Evolutionary conservation across 2,329 filamentous ascomycete genomes (phyloP), one percentile per base, ranked within the genome.

Genomic region (Calonectria ilicicola): DNA sequence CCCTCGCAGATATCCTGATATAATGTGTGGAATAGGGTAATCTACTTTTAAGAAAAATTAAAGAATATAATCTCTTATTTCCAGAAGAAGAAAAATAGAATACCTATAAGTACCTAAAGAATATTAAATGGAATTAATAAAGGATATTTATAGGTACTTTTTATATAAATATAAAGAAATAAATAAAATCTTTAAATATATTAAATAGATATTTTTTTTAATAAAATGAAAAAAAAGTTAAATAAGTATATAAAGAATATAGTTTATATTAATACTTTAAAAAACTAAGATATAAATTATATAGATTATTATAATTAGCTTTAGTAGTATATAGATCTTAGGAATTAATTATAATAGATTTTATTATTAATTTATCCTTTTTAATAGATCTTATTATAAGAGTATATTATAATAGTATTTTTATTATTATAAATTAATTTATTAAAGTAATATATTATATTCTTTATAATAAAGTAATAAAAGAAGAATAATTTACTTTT

Each of bases 321-420:
- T 1, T 17, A 72, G 27, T 77, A 15, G 10, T 7, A 66, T 15
- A 64, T 72, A 1, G 4, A 72, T 47, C 21, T 35, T 77, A 42
- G 23, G 58, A 72, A 19, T 75, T 46, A 60, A 71, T 75, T 17
- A 72, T 21, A 38, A 53, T 75, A 29, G 42, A 75, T 27, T 74
- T 66, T 67, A 74, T 75, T 38, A 70, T 19, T 58, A 74, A 65
- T n/a, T 32, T 74, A 68, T 21, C 35, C 5, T 10, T 64, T 65
- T 74, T 42, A 66, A 44, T 69, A 65, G 27, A 73, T 62, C 46
- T 29, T 58, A 5, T 56, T 65, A 69, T 42, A 26, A 47, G 44
- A 40, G 49, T 60, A 46, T 35, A 65, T 14, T 74, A 69, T 46
- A 63, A 73, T 68, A 73, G 19, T 49, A 75, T 72, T 35, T 44